Base-by-base conservation (phyloP, 768 basidiomycete species). In the Auriculariales sp. region DNA sequence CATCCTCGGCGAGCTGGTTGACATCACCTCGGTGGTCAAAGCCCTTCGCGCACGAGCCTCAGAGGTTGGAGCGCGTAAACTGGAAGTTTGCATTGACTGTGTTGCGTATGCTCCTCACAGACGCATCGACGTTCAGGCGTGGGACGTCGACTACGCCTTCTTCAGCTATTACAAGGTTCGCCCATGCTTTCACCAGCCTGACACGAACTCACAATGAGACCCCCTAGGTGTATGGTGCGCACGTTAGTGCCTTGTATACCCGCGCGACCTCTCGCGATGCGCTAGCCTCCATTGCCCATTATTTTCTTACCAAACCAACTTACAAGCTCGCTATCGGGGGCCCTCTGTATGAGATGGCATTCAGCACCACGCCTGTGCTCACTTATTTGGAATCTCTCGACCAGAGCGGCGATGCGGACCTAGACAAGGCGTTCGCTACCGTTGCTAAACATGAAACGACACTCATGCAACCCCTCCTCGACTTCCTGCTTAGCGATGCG, bases 101-200 rank as follows among this genome's bases (percentile, higher is more conserved):
- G 86, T 88, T 2, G 83, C 83, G 2, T 86, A 81, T 55, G 81
- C 82, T 3, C 83, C 84, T 0, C 83, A 88, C 58, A 68, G 82
- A 12, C 62, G 66, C 49, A 76, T 88, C 28, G 78, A 88, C 55
- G 84, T 85, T 14, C 73, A 70, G 51, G 77, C 72, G 45, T 88
- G 84, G 86, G 83, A 85, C 48, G 69, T 85, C 30, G 83, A 90
- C 54, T 86, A 77, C 58, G 74, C 71, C 45, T 75, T 77, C 47
- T 79, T 85, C 60, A 77, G 83, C 0, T 72, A 79, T 56, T 88
- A 87, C 68, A 89, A 87, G 75, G 85, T 81, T 44, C 10, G 61
- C 34, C 47, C 30, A 7, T 17, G 12, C 36, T 39, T 39, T 14
- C 17, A 39, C n/a, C n/a, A n/a, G n/a, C n/a, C n/a, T n/a, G n/a